Evolutionary conservation across 371 early-diverging fungal genomes (phyloP), one percentile per base, ranked within the genome.

Genomic region (Mortierella sp.): DNA sequence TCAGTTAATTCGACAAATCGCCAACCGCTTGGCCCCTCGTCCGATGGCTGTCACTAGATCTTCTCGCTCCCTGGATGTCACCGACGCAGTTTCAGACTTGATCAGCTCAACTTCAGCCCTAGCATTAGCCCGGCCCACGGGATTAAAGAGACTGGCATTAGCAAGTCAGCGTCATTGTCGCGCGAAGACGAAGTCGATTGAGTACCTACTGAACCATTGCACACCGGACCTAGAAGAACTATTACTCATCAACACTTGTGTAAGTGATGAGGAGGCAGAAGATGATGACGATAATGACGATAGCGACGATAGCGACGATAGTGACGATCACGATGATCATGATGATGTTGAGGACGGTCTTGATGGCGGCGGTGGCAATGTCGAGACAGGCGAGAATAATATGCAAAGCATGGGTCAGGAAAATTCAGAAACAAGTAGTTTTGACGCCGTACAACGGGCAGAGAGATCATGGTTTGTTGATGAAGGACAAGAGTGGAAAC

Each of bases 151-250:
- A 23, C 53, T 76, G 28, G 67, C 62, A 22, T 28, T 76, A 34
- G 64, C 64, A 9, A 76, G 66, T 23, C 49, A 7, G 12, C 64
- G 70, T 34, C 62, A 56, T 47, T 66, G 70, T 26, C 62, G 32
- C 17, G 57, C 63, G 22, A 66, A 42, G 67, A 64, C 67, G 3
- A 51, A 47, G 23, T 63, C 76, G 53, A 63, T 76, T 2, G 58
- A 76, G 17, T 63, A 70, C 45, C 60, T 76, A 8, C 29, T 76
- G 54, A 51, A 61, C 37, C 70, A 51, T 15, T 76, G 76, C 31
- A 51, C 76, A 10, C 71, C 70, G 0, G 45, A 45, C 1, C 45
- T 76, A 15, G 76, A 76, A 45, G 76, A 70, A 29, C 56, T 76
- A 4, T n/a, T 58, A 23, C 31, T 76, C 7, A 63, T 67, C 12